Conservation (phyloP, 2,329 filamentous ascomycete species). For the Aspergillus pseudoviridinutans region DNA sequence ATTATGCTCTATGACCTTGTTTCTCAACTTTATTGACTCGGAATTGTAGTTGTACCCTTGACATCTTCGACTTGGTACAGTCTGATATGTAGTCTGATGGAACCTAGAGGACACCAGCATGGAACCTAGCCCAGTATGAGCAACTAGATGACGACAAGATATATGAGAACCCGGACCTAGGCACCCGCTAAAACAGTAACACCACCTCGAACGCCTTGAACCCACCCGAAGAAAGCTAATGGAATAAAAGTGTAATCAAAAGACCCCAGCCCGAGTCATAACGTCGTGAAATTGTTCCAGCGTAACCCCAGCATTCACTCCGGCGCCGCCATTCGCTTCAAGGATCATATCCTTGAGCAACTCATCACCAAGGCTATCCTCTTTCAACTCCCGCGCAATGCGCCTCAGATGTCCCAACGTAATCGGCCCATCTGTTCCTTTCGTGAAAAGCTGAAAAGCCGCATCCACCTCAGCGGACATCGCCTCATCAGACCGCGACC, state of each 20-base stretch:
- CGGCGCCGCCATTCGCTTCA: slow-evolving; percentile 81
- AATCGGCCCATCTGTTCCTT: slow-evolving; percentile 56
- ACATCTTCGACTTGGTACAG: neutral
- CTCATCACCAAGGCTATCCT: slow-evolving; percentile 72
- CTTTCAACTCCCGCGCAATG: slow-evolving; percentile 76
- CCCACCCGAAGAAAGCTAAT: neutral
- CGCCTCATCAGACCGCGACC: slow-evolving; percentile 51
- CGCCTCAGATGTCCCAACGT: slow-evolving; percentile 72
- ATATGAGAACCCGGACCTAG: neutral
- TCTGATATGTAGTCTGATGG: neutral
- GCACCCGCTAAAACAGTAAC: slow-evolving; percentile 6
- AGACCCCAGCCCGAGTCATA: slow-evolving; percentile 79
- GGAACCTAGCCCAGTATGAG: neutral
- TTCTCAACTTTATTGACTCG: neutral
- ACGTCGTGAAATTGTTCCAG: slow-evolving; percentile 80
- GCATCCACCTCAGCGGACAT: slow-evolving; percentile 69
- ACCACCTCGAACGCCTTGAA: neutral
- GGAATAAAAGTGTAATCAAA: slow-evolving; percentile 49
- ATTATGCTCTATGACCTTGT: no score
- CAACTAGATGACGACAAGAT: neutral
- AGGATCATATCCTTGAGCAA: slow-evolving; percentile 89
- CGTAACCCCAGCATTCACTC: slow-evolving; percentile 66
- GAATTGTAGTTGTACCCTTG: no score
- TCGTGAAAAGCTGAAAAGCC: slow-evolving; percentile 77
- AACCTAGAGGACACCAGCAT: neutral